Evolutionary conservation across 805 yeast species (phyloP).

Genomic region (Monosporozyma unispora): DNA sequence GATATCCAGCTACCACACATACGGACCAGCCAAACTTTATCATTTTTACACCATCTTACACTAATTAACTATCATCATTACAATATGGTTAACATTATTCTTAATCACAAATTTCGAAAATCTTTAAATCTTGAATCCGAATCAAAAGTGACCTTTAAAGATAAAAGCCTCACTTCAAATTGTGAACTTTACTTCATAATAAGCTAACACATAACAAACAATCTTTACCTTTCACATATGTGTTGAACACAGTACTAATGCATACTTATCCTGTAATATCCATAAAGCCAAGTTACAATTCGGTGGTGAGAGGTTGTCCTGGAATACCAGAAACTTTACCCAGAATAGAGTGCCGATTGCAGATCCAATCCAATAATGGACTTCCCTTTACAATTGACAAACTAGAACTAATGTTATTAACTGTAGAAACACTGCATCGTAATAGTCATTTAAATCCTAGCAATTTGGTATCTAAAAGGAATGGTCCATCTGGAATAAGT

Average conservation of each 20-base stretch:
- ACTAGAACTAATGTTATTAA: slow-evolving; percentile 40
- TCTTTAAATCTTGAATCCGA: background rate
- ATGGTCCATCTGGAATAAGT: background rate
- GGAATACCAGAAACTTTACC: slow-evolving; percentile 58
- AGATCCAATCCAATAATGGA: slow-evolving; percentile 44
- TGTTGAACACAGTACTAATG: background rate
- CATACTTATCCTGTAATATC: slow-evolving; percentile 28
- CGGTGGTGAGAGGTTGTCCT: slow-evolving; percentile 58
- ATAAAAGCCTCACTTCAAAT: background rate
- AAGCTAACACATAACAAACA: background rate
- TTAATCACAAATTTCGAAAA: background rate
- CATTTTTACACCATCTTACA: too few relatives aligned
- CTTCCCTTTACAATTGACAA: slow-evolving; percentile 39
- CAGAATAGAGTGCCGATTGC: slow-evolving; percentile 47
- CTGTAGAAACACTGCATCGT: slow-evolving; percentile 40
- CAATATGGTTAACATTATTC: background rate
- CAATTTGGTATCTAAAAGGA: background rate
- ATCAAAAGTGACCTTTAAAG: background rate
- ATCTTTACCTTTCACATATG: background rate
- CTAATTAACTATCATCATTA: too few relatives aligned
- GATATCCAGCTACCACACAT: too few relatives aligned
- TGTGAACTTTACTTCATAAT: too few relatives aligned
- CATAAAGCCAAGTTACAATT: slow-evolving; percentile 42
- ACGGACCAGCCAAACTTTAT: too few relatives aligned
- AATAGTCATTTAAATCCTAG: background rate